Evolutionary conservation across 1,284 basidiomycete genomes (phyloP), one percentile per base, ranked within the genome.

Genomic region (Papiliotrema nemorosa): DNA sequence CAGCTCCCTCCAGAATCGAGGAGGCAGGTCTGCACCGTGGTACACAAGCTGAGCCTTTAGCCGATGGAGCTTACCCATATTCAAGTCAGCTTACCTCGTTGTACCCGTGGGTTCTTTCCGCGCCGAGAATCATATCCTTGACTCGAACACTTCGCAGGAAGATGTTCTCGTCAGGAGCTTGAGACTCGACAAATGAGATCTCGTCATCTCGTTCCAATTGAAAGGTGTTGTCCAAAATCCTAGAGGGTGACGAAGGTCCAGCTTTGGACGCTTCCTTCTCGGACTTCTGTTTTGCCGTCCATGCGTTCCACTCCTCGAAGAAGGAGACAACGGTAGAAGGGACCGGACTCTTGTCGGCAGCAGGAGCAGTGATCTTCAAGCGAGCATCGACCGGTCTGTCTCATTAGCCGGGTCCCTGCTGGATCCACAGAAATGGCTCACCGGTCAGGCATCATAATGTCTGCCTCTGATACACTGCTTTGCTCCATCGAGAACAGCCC

Each of bases 401-500:
- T 14, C 9, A 16, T 49, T 14, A 49, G 31, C 38, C 4, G 13
- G n/a, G 6, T 24, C 26, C 16, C 27, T 34, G 4, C 9, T 12
- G 40, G 10, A n/a, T 26, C n/a, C 13, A 5, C 6, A 18, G 24
- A 14, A 31, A 16, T 14, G 14, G 26, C 47, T 34, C 24, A 49
- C 47, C 40, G 38, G 35, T 49, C 47, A 7, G 47, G 47, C 47
- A 49, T 42, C 39, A 49, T 24, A 12, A 49, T 10, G 31, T 49
- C 47, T 18, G 43, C 26, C 18, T 49, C 39, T 27, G 26, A 48
- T 4, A 3, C 20, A 27, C 31, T 24, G 27, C 29, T 44, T 14
- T 26, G 13, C 25, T 9, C 29, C 20, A 5, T 26, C 43, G 3
- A 10, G 22, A 10, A 18, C 27, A 3, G 26, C 41, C 41, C 16